phyloP scores from a whole-genome alignment of 345 rosid genomes.

The Pistacia vera region DNA sequence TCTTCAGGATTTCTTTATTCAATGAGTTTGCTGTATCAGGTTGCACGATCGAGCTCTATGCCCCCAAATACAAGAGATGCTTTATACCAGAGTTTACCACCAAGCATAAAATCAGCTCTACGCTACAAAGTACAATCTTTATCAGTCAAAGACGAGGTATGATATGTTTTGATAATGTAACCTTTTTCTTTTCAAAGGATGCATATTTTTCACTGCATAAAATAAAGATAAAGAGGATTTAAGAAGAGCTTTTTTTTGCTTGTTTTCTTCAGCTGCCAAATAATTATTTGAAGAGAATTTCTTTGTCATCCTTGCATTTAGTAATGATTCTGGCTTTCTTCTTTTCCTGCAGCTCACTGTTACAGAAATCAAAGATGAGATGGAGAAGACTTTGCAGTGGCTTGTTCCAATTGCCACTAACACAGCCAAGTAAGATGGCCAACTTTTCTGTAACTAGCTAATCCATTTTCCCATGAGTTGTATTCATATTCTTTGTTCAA shows the following conservation, averaged over 20 bases:
- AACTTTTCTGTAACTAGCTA: neutral
- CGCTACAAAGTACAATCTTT: conserved; percentile 67
- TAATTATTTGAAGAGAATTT: neutral
- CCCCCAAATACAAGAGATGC: conserved; percentile 86
- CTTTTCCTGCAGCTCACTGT: conserved; percentile 64
- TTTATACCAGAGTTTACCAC: conserved; percentile 84
- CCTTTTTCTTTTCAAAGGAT: neutral
- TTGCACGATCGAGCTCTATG: conserved; percentile 77
- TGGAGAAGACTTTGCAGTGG: conserved; percentile 94
- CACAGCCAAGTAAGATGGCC: conserved; percentile 73
- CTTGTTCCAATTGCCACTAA: conserved; percentile 89
- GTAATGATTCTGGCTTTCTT: neutral
- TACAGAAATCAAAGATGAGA: conserved; percentile 81
- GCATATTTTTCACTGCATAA: neutral
- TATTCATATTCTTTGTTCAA: neutral
- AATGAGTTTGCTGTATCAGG: conserved; percentile 45
- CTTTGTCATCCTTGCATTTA: neutral
- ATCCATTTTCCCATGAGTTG: neutral
- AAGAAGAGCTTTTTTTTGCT: neutral
- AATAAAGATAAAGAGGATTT: neutral
- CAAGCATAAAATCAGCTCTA: conserved; percentile 64
- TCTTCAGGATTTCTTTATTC: conserved; percentile 20
- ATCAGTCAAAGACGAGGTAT: conserved; percentile 63
- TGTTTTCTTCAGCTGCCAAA: neutral
- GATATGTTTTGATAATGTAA: neutral